Conservation (phyloP, 768 basidiomycete species). For the Lentinula sp. region DNA sequence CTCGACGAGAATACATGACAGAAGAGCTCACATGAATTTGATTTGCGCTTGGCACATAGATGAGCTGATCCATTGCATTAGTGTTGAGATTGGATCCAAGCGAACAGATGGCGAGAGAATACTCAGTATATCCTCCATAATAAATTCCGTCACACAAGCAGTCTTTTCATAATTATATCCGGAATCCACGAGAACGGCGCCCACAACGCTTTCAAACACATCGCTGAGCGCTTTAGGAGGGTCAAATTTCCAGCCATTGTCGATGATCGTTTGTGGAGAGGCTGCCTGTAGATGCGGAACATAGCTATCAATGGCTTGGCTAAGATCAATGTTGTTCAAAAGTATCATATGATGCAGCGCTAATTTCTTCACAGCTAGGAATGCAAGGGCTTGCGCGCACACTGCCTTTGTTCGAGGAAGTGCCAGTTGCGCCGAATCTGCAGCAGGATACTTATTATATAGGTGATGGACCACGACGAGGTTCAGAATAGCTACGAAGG, state of each 20-base stretch:
- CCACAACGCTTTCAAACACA: constrained; percentile 79
- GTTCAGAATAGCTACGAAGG: constrained; percentile 54
- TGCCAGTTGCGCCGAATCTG: constrained; percentile 74
- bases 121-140: constrained; percentile 65
- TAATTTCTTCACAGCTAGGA: constrained; percentile 58
- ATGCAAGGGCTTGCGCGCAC: constrained; percentile 69
- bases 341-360: constrained; percentile 66
- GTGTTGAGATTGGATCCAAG: constrained; percentile 66
- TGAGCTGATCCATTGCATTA: constrained; percentile 61
- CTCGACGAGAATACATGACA: neutral
- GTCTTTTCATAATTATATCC: constrained; percentile 69
- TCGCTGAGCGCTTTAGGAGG: constrained; percentile 86
- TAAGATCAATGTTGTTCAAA: constrained; percentile 64
- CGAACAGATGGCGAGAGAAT: constrained; percentile 53
- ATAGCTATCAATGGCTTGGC: constrained; percentile 53
- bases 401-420: constrained; percentile 66
- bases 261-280: constrained; percentile 55
- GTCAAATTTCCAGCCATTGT: constrained; percentile 73
- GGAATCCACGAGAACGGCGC: constrained; percentile 78
- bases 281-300: constrained; percentile 53
- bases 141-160: constrained; percentile 48
- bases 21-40: constrained; percentile 34
- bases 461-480: constrained; percentile 69
- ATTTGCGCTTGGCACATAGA: constrained; percentile 47
- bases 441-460: constrained; percentile 59